phyloP scores from a whole-genome alignment of 108 stramenopile genomes.

The Cyclotella distinguenda region DNA sequence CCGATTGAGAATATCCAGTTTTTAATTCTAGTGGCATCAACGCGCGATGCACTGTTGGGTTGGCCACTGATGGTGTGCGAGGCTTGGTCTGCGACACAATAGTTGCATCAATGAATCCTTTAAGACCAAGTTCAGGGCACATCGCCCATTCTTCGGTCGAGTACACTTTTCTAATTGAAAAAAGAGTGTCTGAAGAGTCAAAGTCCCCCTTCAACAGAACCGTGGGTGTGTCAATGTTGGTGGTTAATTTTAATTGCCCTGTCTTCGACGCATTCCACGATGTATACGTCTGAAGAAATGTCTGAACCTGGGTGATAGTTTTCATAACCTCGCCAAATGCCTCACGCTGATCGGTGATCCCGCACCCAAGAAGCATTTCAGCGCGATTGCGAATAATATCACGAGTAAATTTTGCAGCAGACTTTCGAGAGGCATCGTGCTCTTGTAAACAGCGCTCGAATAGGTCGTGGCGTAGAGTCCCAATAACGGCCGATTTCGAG shows the following conservation, averaged over 20 bases:
- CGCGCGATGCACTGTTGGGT: slow-evolving; percentile 12
- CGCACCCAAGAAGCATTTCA: slow-evolving; percentile 66
- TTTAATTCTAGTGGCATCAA: slow-evolving; percentile 83
- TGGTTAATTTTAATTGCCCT: slow-evolving; percentile 1
- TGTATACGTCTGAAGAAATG: slow-evolving; percentile 62
- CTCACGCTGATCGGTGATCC: slow-evolving; percentile 53
- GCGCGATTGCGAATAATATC: slow-evolving; percentile 66
- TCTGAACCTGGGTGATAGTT: slow-evolving; percentile 61
- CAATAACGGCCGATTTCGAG: slow-evolving; percentile 62
- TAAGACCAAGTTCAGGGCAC: slow-evolving; percentile 78
- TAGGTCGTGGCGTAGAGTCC: slow-evolving; percentile 81
- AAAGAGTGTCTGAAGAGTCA: slow-evolving; percentile 18
- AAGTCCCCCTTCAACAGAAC: slow-evolving; percentile 42
- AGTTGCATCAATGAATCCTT: slow-evolving; percentile 81
- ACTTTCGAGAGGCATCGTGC: slow-evolving; percentile 51
- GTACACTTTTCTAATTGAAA: slow-evolving; percentile 30
- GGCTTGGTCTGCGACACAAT: slow-evolving; percentile 56
- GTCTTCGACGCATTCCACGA: slow-evolving; percentile 22
- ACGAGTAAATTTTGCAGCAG: slow-evolving; percentile 40
- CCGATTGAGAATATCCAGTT: slow-evolving; percentile 79
- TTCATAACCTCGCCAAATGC: slow-evolving; percentile 62
- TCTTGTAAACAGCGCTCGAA: slow-evolving; percentile 69
- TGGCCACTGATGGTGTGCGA: neutral
- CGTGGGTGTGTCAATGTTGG: neutral
- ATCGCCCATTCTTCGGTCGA: slow-evolving; percentile 71